Percentiles rank a stretch among this genome's conserved stretches.
Evolutionary conservation across 108 stramenopile species (phyloP).

Genomic region (Bacterosira constricta): DNA sequence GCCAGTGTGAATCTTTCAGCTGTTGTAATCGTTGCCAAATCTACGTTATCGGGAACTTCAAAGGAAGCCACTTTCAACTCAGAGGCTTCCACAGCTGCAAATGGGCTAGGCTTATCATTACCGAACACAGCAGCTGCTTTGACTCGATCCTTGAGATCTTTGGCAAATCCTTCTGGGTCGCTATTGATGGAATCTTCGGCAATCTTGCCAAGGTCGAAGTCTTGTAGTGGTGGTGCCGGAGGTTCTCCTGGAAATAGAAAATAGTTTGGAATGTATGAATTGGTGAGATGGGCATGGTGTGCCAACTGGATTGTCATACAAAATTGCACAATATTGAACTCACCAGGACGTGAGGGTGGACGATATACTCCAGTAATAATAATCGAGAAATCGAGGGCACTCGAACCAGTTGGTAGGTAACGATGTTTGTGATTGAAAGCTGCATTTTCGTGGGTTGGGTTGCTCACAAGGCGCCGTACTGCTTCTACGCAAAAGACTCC

Average conservation of each 20-base stretch:
- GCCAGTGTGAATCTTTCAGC: neutral
- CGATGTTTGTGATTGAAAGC: neutral
- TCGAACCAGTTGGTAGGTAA: slow-evolving; percentile 18
- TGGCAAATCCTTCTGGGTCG: slow-evolving; percentile 16
- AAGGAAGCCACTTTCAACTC: neutral
- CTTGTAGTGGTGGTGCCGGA: neutral
- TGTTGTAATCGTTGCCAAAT: neutral
- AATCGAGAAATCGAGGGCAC: slow-evolving; percentile 28
- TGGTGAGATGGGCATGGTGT: neutral
- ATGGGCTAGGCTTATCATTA: too few relatives aligned
- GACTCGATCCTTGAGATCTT: slow-evolving; percentile 29
- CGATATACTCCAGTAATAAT: slow-evolving; percentile 34
- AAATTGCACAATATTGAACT: neutral
- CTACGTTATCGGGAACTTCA: neutral
- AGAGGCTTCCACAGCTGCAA: neutral
- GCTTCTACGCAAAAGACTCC: neutral
- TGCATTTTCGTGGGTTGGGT: neutral
- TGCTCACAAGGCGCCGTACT: neutral
- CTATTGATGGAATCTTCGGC: slow-evolving; percentile 42
- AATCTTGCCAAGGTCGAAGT: slow-evolving; percentile 14
- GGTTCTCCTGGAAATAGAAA: too few relatives aligned
- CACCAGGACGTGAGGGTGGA: slow-evolving; percentile 5
- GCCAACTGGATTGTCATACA: neutral
- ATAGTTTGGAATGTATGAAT: neutral
- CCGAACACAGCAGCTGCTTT: neutral